These are phyloP conservation scores for Fraxinus ornus DNA, from an alignment of 305 asterid species.

Conservation along the genomic window DNA sequence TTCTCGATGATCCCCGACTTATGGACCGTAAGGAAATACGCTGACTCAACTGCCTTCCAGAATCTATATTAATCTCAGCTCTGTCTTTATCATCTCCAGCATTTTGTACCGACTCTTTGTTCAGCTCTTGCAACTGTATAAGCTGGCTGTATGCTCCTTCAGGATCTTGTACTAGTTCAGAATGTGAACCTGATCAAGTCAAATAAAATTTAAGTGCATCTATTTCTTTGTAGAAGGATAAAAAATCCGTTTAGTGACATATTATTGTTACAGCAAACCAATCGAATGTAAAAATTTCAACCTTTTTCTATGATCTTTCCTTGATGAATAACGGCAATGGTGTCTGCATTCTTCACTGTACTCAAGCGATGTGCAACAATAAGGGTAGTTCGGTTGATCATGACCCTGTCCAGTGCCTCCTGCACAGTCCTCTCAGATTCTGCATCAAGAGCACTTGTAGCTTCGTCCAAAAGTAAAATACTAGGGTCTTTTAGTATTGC, in stretches of 20 bases:
- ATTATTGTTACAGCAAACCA: not conserved
- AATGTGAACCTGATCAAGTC: slow-evolving; percentile 48
- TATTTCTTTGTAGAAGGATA: not conserved
- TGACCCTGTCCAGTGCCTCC: slow-evolving; percentile 52
- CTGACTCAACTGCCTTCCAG: slow-evolving; percentile 25
- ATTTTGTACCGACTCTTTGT: slow-evolving; percentile 16
- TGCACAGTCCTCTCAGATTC: slow-evolving; percentile 58
- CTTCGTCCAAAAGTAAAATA: slow-evolving; percentile 63
- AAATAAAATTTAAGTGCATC: not conserved
- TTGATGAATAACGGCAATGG: slow-evolving; percentile 50
- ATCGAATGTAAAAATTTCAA: not conserved
- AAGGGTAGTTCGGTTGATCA: slow-evolving; percentile 50
- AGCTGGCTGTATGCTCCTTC: slow-evolving; percentile 61
- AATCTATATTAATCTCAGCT: slow-evolving; percentile 20
- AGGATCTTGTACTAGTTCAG: slow-evolving; percentile 42
- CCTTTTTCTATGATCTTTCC: slow-evolving; percentile 70
- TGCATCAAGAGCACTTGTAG: slow-evolving; percentile 70
- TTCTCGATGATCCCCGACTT: slow-evolving; percentile 29
- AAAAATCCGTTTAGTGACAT: not conserved
- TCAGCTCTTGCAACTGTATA: slow-evolving; percentile 39
- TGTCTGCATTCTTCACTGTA: slow-evolving; percentile 56
- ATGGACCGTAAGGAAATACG: slow-evolving; percentile 28
- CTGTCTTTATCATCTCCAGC: not conserved
- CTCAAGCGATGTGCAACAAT: slow-evolving; percentile 74
- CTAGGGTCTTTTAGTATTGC: slow-evolving; percentile 58